Conservation (phyloP, 192 early-diverging fungal genomes). For the Linnemannia hyalina region DNA sequence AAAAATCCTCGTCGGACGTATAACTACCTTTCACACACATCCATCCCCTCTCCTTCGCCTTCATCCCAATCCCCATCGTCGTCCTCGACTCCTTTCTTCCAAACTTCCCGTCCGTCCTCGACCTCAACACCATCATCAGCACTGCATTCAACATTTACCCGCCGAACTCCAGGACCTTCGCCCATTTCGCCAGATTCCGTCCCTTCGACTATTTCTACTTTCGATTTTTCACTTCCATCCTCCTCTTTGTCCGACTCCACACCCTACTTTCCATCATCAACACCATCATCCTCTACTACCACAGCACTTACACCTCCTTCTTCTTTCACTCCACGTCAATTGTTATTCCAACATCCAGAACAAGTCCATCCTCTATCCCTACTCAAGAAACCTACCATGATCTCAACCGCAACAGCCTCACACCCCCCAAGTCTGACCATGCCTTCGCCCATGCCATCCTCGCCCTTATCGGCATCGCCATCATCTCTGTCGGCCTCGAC, state of each 20-base stretch:
- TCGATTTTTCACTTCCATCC: not conserved
- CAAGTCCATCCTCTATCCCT: not conserved
- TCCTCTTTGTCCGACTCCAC: not conserved
- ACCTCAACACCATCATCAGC: not conserved
- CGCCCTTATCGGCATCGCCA: not conserved
- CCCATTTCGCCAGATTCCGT: not conserved
- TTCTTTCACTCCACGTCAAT: constrained; percentile 1
- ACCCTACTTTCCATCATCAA: not conserved
- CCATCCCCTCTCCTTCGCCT: not conserved
- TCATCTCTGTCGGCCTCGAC: not conserved
- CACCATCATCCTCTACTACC: not conserved
- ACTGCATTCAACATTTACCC: not conserved
- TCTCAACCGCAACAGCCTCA: constrained; percentile 25
- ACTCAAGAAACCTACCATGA: constrained; percentile 4
- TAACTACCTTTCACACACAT: not conserved
- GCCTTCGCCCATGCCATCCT: constrained; percentile 18
- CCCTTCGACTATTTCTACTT: constrained; percentile 2
- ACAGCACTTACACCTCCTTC: constrained; percentile 6
- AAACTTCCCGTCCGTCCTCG: not conserved
- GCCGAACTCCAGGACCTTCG: not conserved
- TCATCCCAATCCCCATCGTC: not conserved
- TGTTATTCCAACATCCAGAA: constrained; percentile 15
- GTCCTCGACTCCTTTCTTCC: not conserved
- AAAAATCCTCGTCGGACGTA: not conserved
- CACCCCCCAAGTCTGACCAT: constrained; percentile 28